Evolutionary conservation across 352 stramenopile species (phyloP), one percentile per base, ranked within the genome.

Genomic region (Globisporangium rhizosaccharum): DNA sequence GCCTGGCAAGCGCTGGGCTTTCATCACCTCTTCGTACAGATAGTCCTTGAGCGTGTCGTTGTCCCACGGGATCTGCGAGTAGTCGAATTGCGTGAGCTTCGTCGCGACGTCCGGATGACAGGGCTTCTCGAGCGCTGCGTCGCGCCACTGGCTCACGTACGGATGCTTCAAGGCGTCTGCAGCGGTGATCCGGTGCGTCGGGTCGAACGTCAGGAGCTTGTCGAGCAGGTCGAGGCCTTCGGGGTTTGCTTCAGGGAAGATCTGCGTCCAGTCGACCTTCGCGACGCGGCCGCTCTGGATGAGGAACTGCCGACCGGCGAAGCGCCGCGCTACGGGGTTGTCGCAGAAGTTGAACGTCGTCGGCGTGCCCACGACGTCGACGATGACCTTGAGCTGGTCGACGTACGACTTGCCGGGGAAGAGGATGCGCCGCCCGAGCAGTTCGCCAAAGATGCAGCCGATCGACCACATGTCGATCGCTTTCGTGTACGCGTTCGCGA

Each of bases 371-470:
- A 95, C 81, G 51, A 95, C 79, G 51, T 93, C 85, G 11, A 95
- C 75, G 53, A 95, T 94, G 28, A 91, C 72, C 60, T 93, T 93
- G 45, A 96, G 71, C 59, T 96, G 86, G 60, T 96, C 84, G 25
- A 96, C 84, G 60, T 94, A 96, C 11, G 82, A 92, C 49, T 82
- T 88, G 14, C 86, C 86, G 3, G 86, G 84, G 47, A 96, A 96
- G 45, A 96, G 72, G 54, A 94, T 80, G 2, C 75, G 68, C 2
- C 97, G 79, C 3, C 87, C 83, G 15, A 99, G 81, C 18, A 99
- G 79, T 73, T 99, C 98, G 2, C 90, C 98, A 64, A 99, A 98
- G 59, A 99, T 99, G 70, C 98, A 99, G 14, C 97, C 98, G 39
- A 99, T 96, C 57, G 85, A 94, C 95, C 95, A 99, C 65, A 98